Conservation (phyloP, 352 stramenopile species). For the Pythium myriotylum region DNA sequence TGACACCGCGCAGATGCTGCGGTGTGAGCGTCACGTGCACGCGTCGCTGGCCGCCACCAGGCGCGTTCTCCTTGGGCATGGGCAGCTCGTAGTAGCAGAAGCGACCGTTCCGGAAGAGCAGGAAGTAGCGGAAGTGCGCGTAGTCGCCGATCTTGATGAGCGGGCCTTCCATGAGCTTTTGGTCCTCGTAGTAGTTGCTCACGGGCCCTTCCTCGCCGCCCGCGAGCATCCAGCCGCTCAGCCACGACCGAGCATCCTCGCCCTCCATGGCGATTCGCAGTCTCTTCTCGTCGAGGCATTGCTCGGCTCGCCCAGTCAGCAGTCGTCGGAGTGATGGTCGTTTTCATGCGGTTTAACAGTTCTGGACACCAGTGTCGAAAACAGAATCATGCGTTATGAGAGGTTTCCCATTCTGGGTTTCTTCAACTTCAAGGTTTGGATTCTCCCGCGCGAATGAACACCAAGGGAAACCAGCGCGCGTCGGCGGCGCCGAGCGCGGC, state of each 20-base stretch:
- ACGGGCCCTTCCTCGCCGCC: slow-evolving; percentile 49
- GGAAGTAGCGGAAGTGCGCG: slow-evolving; percentile 85
- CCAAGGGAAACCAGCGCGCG: slow-evolving; percentile 18
- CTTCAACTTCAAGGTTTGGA: slow-evolving; percentile 26
- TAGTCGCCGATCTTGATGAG: slow-evolving; percentile 89
- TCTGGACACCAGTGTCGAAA: slow-evolving; percentile 26
- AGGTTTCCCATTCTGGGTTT: slow-evolving; percentile 4
- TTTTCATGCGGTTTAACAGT: slow-evolving; percentile 16
- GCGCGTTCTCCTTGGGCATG: slow-evolving; percentile 45
- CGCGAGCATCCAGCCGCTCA: slow-evolving; percentile 53
- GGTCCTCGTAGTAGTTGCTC: slow-evolving; percentile 84
- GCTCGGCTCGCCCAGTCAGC: not conserved
- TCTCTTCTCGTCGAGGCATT: slow-evolving; percentile 1
- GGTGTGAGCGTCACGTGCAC: slow-evolving; percentile 78
- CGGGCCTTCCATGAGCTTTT: slow-evolving; percentile 85
- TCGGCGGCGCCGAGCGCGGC: slow-evolving; percentile 15
- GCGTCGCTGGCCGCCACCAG: slow-evolving; percentile 24
- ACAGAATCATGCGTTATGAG: slow-evolving; percentile 14
- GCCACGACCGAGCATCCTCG: slow-evolving; percentile 41
- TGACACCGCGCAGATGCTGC: slow-evolving; percentile 78
- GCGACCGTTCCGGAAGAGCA: slow-evolving; percentile 79
- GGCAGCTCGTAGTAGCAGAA: slow-evolving; percentile 89
- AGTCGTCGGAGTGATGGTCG: slow-evolving; percentile 13
- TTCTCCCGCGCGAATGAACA: slow-evolving; percentile 15
- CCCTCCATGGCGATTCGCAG: slow-evolving; percentile 22